phyloP scores from a whole-genome alignment of 306 rosid species.

The Crataegus laevigata region DNA sequence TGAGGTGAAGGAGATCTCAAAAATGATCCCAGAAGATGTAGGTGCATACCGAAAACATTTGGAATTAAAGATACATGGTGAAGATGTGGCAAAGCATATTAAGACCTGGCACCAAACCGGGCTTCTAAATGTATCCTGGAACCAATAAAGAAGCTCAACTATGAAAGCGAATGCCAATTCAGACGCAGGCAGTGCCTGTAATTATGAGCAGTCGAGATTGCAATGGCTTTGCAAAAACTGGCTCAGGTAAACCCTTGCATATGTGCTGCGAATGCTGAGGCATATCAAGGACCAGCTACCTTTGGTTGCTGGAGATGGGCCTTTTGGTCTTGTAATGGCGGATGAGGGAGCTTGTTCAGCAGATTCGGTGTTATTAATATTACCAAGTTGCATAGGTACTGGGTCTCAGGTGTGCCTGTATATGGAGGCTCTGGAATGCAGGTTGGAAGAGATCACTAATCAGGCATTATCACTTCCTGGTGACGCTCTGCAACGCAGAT shows the following conservation, averaged over 20 bases:
- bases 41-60: conserved; percentile 59
- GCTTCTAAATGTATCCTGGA: conserved; percentile 72
- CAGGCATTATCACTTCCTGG: conserved; percentile 80
- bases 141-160: conserved; percentile 62
- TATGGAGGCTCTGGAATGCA: conserved; percentile 95
- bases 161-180: conserved; percentile 70
- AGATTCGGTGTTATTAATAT: conserved; percentile 73
- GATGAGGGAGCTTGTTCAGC: conserved; percentile 93
- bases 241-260: too few species aligned
- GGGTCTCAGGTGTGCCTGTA: conserved; percentile 84
- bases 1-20: conserved; percentile 64
- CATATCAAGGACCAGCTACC: conserved; percentile 94
- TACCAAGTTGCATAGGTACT: conserved; percentile 58
- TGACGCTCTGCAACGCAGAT: conserved; percentile 84
- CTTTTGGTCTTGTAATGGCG: conserved; percentile 89
- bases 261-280: conserved; percentile 43
- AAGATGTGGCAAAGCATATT: conserved; percentile 84
- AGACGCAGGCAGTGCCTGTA: too few species aligned
- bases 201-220: too few species aligned
- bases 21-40: conserved; percentile 54
- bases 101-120: conserved; percentile 92
- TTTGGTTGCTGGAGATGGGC: conserved; percentile 82
- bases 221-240: too few species aligned
- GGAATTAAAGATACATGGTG: conserved; percentile 91
- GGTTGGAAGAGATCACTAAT: conserved; percentile 74